Conservation (phyloP, 192 early-diverging fungal species). For the Linnemannia elongata region DNA sequence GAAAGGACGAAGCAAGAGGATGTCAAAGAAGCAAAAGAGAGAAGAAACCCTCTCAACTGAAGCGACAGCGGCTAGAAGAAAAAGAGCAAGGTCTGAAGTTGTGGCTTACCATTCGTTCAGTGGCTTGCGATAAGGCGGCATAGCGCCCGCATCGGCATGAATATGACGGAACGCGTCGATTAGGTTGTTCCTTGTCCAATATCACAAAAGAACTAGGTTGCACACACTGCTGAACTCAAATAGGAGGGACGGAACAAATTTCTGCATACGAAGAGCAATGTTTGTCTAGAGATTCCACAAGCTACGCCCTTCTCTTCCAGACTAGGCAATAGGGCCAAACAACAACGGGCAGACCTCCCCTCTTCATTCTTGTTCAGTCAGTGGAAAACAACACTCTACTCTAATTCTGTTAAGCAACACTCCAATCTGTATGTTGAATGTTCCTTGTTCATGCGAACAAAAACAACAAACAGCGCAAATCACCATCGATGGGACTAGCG, state of each 20-base stretch:
- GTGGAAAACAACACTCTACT: neutral
- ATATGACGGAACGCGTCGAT: neutral
- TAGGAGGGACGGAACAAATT: too few species aligned
- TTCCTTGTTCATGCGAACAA: neutral
- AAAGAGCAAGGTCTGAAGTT: too few species aligned
- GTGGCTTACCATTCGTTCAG: too few species aligned
- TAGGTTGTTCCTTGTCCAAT: neutral
- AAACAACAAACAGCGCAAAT: neutral
- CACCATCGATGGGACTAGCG: neutral
- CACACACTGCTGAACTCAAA: neutral
- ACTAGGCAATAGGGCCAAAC: neutral
- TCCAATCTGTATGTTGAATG: neutral
- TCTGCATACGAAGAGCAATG: neutral
- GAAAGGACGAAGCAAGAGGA: too few species aligned
- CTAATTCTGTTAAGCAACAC: neutral
- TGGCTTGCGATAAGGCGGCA: too few species aligned
- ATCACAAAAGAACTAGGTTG: neutral
- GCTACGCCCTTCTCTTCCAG: neutral
- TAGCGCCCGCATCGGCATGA: too few species aligned
- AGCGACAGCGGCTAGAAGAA: too few species aligned
- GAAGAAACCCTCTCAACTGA: too few species aligned
- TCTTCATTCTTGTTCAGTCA: too few species aligned
- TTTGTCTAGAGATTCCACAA: constrained; percentile 4
- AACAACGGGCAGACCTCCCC: too few species aligned
- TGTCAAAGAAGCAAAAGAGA: too few species aligned